phyloP scores from a whole-genome alignment of 495 filamentous ascomycete species.

The Glonium stellatum region DNA sequence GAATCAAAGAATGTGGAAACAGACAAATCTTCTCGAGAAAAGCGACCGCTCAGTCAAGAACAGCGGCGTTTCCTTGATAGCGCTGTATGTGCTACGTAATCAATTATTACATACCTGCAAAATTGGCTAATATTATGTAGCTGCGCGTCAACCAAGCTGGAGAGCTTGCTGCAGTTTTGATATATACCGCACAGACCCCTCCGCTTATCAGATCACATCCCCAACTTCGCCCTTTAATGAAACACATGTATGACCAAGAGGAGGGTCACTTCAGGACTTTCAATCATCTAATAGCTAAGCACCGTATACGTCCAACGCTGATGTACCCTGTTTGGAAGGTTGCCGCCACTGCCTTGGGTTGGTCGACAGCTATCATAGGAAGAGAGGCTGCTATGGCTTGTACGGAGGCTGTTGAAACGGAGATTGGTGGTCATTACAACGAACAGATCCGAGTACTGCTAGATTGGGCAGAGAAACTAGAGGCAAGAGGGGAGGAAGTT shows the following conservation, averaged over 20 bases:
- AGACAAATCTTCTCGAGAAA: neutral
- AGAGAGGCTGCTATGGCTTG: conserved; percentile 97
- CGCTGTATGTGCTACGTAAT: conserved; percentile 45
- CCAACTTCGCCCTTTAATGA: conserved; percentile 81
- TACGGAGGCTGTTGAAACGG: conserved; percentile 96
- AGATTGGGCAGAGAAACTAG: conserved; percentile 64
- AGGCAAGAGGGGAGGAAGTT: conserved; percentile 61
- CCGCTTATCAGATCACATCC: conserved; percentile 67
- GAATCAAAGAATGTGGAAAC: neutral
- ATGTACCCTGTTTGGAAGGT: conserved; percentile 91
- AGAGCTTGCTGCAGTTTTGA: conserved; percentile 40
- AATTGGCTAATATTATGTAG: conserved; percentile 12
- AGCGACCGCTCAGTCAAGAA: conserved; percentile 56
- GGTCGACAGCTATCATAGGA: conserved; percentile 83
- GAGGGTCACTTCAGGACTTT: conserved; percentile 78
- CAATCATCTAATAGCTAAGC: conserved; percentile 73
- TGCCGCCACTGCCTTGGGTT: conserved; percentile 76
- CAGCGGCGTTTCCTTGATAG: conserved; percentile 73
- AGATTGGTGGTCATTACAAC: conserved; percentile 96
- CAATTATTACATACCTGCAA: conserved; percentile 6
- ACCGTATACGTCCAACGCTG: conserved; percentile 86
- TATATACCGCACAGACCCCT: conserved; percentile 54
- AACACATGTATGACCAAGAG: conserved; percentile 98
- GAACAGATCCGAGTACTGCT: conserved; percentile 75
- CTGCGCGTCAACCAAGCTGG: conserved; percentile 43